These are phyloP conservation scores for Fraxinus latifolia DNA, from an alignment of 305 asterid genomes.

Conservation along the genomic window DNA sequence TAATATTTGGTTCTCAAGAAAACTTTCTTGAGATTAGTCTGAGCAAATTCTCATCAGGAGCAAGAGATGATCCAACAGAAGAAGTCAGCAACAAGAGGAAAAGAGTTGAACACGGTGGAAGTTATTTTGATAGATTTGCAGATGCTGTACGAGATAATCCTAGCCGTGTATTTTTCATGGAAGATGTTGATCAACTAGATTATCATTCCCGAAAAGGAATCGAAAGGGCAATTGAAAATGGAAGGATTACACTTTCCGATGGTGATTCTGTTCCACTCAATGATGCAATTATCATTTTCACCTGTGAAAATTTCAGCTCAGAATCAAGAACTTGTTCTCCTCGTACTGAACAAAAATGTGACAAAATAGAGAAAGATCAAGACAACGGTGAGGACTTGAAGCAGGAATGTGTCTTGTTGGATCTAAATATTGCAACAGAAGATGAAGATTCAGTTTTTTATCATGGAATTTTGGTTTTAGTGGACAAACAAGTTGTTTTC, in stretches of 20 bases:
- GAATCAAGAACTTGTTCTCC: constrained; percentile 34
- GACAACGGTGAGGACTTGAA: constrained; percentile 1
- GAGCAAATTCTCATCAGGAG: constrained; percentile 45
- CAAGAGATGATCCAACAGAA: constrained; percentile 27
- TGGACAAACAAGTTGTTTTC: constrained; percentile 56
- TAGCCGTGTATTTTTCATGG: constrained; percentile 62
- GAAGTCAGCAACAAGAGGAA: constrained; percentile 64
- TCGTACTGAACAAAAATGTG: not conserved
- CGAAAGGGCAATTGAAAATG: constrained; percentile 44
- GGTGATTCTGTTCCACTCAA: constrained; percentile 45
- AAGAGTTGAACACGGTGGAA: constrained; percentile 54
- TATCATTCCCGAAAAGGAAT: constrained; percentile 39
- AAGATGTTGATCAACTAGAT: constrained; percentile 59
- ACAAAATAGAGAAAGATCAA: constrained; percentile 17
- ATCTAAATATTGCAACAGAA: constrained; percentile 62
- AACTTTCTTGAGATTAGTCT: constrained; percentile 40
- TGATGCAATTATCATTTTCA: constrained; percentile 75
- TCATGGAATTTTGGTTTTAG: constrained; percentile 42
- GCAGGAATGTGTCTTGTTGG: constrained; percentile 36
- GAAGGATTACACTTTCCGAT: constrained; percentile 30
- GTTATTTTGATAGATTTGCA: constrained; percentile 53
- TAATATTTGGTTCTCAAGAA: constrained; percentile 55
- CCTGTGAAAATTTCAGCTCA: constrained; percentile 36
- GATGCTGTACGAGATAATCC: constrained; percentile 61
- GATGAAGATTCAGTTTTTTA: constrained; percentile 31